phyloP scores from a whole-genome alignment of 1,284 basidiomycete species.

The Ustilago tritici region DNA sequence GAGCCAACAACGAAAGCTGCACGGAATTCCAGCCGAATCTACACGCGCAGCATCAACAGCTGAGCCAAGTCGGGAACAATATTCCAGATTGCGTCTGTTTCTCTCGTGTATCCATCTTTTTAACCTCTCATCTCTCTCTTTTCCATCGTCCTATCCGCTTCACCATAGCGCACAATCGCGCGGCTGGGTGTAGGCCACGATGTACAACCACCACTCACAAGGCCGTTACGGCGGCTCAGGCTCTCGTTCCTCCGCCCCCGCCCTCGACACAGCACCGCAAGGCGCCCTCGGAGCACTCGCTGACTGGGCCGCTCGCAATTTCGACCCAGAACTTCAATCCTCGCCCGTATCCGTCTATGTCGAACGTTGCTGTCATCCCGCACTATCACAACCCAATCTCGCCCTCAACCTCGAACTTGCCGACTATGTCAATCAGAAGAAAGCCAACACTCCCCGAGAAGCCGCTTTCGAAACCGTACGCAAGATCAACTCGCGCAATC shows the following conservation, averaged over 20 bases:
- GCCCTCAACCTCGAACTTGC: conserved; percentile 92
- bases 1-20: conserved; percentile 5
- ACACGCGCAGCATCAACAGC: neutral
- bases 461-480: conserved; percentile 85
- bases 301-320: conserved; percentile 63
- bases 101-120: neutral
- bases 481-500: conserved; percentile 87
- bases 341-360: conserved; percentile 57
- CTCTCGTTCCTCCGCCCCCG: conserved; percentile 23
- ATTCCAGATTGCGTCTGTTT: conserved; percentile 9
- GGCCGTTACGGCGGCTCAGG: conserved; percentile 34
- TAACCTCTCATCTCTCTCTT: neutral
- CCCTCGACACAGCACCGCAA: conserved; percentile 34
- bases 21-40: conserved; percentile 3
- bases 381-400: conserved; percentile 88
- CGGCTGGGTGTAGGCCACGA: neutral
- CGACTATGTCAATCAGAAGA: conserved; percentile 91
- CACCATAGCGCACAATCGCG: neutral
- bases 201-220: conserved; percentile 53
- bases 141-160: neutral
- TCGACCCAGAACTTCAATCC: conserved; percentile 56
- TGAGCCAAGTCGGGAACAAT: neutral
- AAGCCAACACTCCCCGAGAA: conserved; percentile 95
- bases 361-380: conserved; percentile 87
- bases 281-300: conserved; percentile 52